Conservation (phyloP, 768 basidiomycete genomes). For the Tricholomella constricta region DNA sequence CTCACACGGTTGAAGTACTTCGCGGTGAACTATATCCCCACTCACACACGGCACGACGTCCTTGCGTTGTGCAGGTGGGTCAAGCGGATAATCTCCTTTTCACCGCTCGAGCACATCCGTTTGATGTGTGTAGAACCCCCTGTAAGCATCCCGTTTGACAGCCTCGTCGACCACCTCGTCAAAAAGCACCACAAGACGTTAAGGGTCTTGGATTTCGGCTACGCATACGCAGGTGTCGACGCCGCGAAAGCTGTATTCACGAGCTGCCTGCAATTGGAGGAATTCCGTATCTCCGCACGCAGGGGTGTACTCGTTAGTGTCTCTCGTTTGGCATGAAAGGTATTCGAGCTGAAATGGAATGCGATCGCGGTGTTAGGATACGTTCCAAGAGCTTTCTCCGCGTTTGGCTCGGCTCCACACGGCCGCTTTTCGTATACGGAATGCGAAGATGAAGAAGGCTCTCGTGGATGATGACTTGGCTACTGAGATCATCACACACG, state of each 20-base stretch:
- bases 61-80: slow-evolving; percentile 39
- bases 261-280: slow-evolving; percentile 37
- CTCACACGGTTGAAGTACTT: slow-evolving; percentile 33
- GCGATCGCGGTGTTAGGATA: slow-evolving; percentile 17
- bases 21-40: slow-evolving; percentile 27
- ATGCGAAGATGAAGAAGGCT: slow-evolving; percentile 24
- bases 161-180: slow-evolving; percentile 35
- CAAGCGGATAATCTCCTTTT: slow-evolving; percentile 28
- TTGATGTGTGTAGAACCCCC: slow-evolving; percentile 26
- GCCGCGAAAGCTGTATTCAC: slow-evolving; percentile 29
- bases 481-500: slow-evolving; percentile 23
- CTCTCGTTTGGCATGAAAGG: not conserved
- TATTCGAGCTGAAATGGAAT: not conserved
- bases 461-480: slow-evolving; percentile 24
- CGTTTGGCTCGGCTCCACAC: slow-evolving; percentile 31
- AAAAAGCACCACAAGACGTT: slow-evolving; percentile 30
- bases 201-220: slow-evolving; percentile 24
- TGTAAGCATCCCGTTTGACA: slow-evolving; percentile 30
- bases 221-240: slow-evolving; percentile 16
- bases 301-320: slow-evolving; percentile 33
- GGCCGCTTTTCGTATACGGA: slow-evolving; percentile 34
- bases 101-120: slow-evolving; percentile 32
- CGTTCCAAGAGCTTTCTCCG: slow-evolving; percentile 24
- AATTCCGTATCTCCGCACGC: slow-evolving; percentile 33
- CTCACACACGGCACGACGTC: slow-evolving; percentile 20